phyloP scores from a whole-genome alignment of 371 early-diverging fungal genomes.

The Lichtheimia ramosa region DNA sequence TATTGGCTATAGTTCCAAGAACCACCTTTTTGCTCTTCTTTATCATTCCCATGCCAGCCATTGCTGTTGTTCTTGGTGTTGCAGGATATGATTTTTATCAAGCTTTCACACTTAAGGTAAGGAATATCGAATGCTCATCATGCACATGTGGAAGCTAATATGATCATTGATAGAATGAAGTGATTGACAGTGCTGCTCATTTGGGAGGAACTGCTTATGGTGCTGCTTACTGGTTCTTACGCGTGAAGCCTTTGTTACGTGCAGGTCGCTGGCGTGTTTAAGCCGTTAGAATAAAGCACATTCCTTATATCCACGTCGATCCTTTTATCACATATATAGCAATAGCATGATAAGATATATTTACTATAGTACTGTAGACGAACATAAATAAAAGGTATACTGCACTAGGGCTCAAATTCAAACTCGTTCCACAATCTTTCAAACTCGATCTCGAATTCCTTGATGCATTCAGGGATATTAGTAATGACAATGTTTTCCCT shows the following conservation, averaged over 20 bases:
- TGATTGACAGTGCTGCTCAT: slow-evolving; percentile 60
- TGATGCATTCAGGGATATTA: slow-evolving; percentile 50
- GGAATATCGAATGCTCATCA: background rate
- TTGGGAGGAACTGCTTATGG: slow-evolving; percentile 60
- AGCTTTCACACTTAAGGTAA: slow-evolving; percentile 37
- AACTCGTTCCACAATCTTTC: slow-evolving; percentile 46
- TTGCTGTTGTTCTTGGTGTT: slow-evolving; percentile 47
- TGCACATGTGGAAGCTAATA: background rate
- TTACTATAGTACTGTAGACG: slow-evolving; percentile 27
- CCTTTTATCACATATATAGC: too few species aligned
- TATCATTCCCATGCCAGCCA: slow-evolving; percentile 59
- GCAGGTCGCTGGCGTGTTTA: slow-evolving; percentile 32
- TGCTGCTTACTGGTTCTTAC: slow-evolving; percentile 52
- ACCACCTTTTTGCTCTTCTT: slow-evolving; percentile 59
- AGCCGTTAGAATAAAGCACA: background rate
- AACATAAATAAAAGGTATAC: background rate
- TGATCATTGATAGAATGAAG: slow-evolving; percentile 25
- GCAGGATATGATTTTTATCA: slow-evolving; percentile 42
- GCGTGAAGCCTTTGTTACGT: slow-evolving; percentile 45
- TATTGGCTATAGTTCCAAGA: slow-evolving; percentile 33
- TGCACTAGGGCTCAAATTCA: background rate
- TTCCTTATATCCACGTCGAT: too few species aligned
- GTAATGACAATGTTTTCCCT: slow-evolving; percentile 62
- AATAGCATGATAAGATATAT: too few species aligned
- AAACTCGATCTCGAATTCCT: slow-evolving; percentile 53